Conservation (phyloP, 2,329 filamentous ascomycete genomes). For the Coniella lustricola region DNA sequence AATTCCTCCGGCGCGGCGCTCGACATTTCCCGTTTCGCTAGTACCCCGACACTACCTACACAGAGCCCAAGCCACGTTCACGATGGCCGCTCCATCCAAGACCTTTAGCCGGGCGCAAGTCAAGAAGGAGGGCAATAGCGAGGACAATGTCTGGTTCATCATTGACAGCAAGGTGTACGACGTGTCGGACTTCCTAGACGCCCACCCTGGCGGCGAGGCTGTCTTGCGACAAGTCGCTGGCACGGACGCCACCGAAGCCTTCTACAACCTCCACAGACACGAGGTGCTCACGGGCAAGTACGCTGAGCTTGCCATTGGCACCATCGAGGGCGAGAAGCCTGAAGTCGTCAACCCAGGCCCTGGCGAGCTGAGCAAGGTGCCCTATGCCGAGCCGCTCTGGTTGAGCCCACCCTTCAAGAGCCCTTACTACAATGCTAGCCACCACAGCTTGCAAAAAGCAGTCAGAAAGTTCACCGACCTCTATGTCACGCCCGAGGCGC, state of each 20-base stretch:
- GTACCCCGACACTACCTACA: neutral
- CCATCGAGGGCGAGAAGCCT: conserved; percentile 65
- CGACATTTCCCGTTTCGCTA: neutral
- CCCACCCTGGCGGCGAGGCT: conserved; percentile 74
- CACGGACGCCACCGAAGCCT: conserved; percentile 71
- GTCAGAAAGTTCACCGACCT: conserved; percentile 66
- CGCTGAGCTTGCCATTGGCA: conserved; percentile 66
- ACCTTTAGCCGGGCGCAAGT: conserved; percentile 59
- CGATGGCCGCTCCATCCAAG: conserved; percentile 35
- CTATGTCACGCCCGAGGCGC: conserved; percentile 66
- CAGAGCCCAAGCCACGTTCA: conserved; percentile 1
- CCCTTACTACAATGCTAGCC: conserved; percentile 74
- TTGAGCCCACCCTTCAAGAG: conserved; percentile 67
- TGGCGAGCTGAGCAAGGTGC: conserved; percentile 69
- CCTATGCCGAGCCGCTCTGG: conserved; percentile 83
- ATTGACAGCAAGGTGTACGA: conserved; percentile 86
- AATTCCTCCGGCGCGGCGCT: too few relatives aligned
- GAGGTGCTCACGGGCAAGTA: conserved; percentile 77
- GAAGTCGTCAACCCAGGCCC: conserved; percentile 62
- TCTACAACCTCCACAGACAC: conserved; percentile 88
- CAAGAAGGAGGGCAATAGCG: conserved; percentile 61
- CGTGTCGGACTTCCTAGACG: conserved; percentile 75
- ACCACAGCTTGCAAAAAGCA: conserved; percentile 60
- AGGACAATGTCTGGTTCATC: conserved; percentile 74
- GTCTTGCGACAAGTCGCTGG: conserved; percentile 77